Conservation (phyloP, 768 basidiomycete genomes). For the Goffeauzyma gilvescens region DNA sequence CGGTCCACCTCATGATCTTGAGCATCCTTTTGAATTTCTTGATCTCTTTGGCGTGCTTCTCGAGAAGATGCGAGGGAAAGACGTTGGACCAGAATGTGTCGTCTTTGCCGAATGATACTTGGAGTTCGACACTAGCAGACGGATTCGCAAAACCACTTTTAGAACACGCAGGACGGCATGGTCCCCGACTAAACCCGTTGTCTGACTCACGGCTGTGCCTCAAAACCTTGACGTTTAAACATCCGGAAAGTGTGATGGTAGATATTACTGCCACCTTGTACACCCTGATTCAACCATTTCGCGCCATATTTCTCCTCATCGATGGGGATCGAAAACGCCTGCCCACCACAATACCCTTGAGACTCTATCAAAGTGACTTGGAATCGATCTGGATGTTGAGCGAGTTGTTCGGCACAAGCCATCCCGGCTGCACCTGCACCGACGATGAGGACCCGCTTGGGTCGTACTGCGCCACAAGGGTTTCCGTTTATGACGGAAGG, state of each 20-base stretch:
- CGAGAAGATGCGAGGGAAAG: constrained; percentile 35
- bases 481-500: too few relatives aligned
- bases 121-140: constrained; percentile 31
- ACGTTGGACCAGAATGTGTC: constrained; percentile 37
- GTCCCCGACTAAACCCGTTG: background rate
- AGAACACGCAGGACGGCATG: constrained; percentile 1
- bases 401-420: constrained; percentile 34
- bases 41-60: constrained; percentile 33
- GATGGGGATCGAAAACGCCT: constrained; percentile 35
- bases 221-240: constrained; percentile 31
- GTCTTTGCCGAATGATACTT: constrained; percentile 36
- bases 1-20: constrained; percentile 31
- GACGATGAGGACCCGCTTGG: constrained; percentile 34
- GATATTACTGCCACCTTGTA: constrained; percentile 32
- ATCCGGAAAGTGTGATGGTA: constrained; percentile 35
- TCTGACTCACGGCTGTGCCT: constrained; percentile 32
- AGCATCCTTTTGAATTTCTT: constrained; percentile 32
- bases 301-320: constrained; percentile 32
- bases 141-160: too few relatives aligned
- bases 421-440: constrained; percentile 36
- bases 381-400: constrained; percentile 33
- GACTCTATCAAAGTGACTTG: constrained; percentile 34
- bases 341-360: constrained; percentile 34
- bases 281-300: constrained; percentile 36
- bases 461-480: constrained; percentile 2